Conservation (phyloP, 352 stramenopile species). For the Pythium brassicae region DNA sequence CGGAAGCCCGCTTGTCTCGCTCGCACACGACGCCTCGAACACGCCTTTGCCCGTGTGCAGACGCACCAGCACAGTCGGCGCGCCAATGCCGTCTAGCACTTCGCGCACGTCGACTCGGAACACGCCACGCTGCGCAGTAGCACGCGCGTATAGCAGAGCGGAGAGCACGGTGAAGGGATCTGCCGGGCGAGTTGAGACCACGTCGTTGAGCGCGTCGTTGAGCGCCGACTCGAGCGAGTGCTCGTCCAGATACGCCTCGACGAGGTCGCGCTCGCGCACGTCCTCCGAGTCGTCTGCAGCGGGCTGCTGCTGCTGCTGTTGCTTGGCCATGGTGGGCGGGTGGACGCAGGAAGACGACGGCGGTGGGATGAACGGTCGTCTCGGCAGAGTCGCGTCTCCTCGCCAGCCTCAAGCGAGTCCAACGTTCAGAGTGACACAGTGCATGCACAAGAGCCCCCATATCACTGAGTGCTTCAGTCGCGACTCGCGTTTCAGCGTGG, state of each 20-base stretch:
- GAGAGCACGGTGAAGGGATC: slow-evolving; percentile 75
- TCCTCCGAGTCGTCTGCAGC: slow-evolving; percentile 13
- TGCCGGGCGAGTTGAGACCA: slow-evolving; percentile 54
- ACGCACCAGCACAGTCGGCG: slow-evolving; percentile 41
- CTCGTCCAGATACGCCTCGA: slow-evolving; percentile 68
- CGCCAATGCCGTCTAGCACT: slow-evolving; percentile 35
- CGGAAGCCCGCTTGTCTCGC: slow-evolving; percentile 23
- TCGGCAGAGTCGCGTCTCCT: too few species aligned
- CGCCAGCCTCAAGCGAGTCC: too few species aligned
- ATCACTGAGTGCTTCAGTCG: too few species aligned
- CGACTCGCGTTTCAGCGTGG: too few species aligned
- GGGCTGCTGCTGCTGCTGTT: slow-evolving; percentile 2
- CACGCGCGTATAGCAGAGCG: slow-evolving; percentile 46
- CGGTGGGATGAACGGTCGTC: background rate
- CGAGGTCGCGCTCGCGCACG: slow-evolving; percentile 57
- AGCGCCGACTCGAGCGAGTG: slow-evolving; percentile 63
- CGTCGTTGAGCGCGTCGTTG: slow-evolving; percentile 69
- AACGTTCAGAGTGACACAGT: too few species aligned
- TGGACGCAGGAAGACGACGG: background rate
- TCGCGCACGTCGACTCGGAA: slow-evolving; percentile 60
- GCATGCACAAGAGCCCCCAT: too few species aligned
- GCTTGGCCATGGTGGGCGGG: background rate
- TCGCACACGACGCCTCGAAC: slow-evolving; percentile 49
- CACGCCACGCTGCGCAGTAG: slow-evolving; percentile 61
- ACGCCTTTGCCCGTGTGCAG: slow-evolving; percentile 69